Conservation (phyloP, 2,329 filamentous ascomycete genomes). For the Phyllosticta citriasiana region DNA sequence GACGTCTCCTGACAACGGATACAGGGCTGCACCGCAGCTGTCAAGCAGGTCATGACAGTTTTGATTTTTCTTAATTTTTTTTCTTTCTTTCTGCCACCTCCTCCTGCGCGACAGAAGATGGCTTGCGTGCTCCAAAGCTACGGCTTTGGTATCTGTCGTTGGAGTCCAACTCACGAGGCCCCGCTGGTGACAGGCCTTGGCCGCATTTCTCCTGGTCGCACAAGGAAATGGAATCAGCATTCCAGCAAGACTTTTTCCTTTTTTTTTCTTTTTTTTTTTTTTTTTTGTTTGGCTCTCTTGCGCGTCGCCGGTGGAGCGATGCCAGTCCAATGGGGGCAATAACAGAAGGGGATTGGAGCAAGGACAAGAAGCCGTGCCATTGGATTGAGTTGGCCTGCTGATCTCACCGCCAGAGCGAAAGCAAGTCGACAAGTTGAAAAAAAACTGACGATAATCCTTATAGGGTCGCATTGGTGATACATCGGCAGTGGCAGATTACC, state of each 20-base stretch:
- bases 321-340: neutral
- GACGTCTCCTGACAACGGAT: neutral
- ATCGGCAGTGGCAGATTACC: neutral
- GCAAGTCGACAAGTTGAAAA: neutral
- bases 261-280: too few relatives aligned
- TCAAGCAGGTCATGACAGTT: neutral
- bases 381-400: neutral
- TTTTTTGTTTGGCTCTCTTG: too few relatives aligned
- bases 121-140: neutral
- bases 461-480: neutral
- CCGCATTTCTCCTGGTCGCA: neutral
- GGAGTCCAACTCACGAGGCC: neutral
- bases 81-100: neutral
- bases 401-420: neutral
- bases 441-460: neutral
- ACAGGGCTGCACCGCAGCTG: neutral
- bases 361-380: neutral
- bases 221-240: neutral
- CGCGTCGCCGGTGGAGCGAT: neutral
- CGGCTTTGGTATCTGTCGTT: neutral
- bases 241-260: neutral
- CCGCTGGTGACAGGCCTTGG: too few relatives aligned
- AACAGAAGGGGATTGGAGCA: neutral
- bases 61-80: neutral
- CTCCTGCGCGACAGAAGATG: neutral